Base-by-base conservation (phyloP, 2,329 filamentous ascomycete species). In the Neurospora sp. region DNA sequence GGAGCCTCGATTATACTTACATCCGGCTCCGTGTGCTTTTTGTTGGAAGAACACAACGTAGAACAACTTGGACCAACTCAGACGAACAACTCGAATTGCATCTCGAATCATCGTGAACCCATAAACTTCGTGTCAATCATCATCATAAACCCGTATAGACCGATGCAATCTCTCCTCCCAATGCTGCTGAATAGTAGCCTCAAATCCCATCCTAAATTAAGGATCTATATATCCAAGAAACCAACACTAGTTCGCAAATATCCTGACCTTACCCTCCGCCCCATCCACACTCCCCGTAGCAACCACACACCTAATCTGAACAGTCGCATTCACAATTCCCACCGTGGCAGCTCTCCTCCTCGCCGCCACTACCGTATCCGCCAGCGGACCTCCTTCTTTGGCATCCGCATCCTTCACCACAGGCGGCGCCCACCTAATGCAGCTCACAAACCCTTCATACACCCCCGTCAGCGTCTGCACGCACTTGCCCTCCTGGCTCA, bases 401-500 rank as follows among this genome's bases (percentile, higher is more conserved):
- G 80, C 76, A 3, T 79, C 79, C 1, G 79, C 81, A 71, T 91
- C 87, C 75, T 90, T 92, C 70, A 87, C 82, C 33, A 92, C 82
- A 57, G 87, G 87, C 0, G 93, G 93, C 2, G 93, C 94, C 93
- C 94, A 97, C 71, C 93, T 83, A 75, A 97, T 83, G 76, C 91
- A 94, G 71, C 87, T 93, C 67, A 97, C 87, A 76, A 97, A 97
- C 77, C 92, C 92, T 5, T 86, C 88, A 77, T 96, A 92, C 0
- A 88, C 89, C 72, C 92, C 91, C 52, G 86, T 84, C 12, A 97
- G 82, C 0, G 88, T 89, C 79, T 94, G 93, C 73, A 97, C 92
- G 75, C 92, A 94, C 77, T 93, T 94, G 43, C 91, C 92, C 78
- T 96, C 92, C 78, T 97, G 94, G 39, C 86, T 86, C 38, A 97